Evolutionary conservation across 1,284 basidiomycete species (phyloP).

Genomic region (Hemileia vastatrix): DNA sequence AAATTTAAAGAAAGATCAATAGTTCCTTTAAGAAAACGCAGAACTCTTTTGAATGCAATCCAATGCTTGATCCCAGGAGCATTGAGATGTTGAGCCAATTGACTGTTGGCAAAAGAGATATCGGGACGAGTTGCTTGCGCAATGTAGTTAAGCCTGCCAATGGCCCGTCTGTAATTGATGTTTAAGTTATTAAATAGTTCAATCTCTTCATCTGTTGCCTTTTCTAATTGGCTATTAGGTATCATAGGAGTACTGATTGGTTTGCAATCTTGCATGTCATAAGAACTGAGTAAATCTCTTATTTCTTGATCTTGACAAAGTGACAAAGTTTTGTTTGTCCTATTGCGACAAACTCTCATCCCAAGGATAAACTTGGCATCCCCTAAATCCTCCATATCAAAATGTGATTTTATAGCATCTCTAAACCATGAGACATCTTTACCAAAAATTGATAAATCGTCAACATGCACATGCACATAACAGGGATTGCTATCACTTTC

Average conservation of each 20-base stretch:
- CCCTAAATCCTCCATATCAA: no score
- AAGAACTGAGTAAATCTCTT: no score
- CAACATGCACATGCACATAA: no score
- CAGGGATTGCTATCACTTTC: no score
- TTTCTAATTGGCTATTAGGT: not conserved
- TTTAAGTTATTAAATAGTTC: not conserved
- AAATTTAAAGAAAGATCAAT: no score
- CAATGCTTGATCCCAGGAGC: not conserved
- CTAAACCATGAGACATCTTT: no score
- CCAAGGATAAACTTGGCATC: no score
- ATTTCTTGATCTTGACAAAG: no score
- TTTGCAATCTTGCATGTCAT: not conserved
- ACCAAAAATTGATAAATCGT: no score
- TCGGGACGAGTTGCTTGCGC: not conserved
- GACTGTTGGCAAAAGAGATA: not conserved
- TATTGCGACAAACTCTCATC: no score
- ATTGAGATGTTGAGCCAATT: not conserved
- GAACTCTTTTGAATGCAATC: not conserved
- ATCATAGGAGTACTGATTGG: not conserved
- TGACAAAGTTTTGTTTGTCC: no score
- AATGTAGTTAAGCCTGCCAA: not conserved
- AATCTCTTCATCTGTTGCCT: not conserved
- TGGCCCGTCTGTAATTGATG: not conserved
- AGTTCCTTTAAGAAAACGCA: not conserved
- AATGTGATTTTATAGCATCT: no score